These are phyloP conservation scores for Solanum piurae DNA, from an alignment of 257 asterid genomes.

Conservation along the genomic window DNA sequence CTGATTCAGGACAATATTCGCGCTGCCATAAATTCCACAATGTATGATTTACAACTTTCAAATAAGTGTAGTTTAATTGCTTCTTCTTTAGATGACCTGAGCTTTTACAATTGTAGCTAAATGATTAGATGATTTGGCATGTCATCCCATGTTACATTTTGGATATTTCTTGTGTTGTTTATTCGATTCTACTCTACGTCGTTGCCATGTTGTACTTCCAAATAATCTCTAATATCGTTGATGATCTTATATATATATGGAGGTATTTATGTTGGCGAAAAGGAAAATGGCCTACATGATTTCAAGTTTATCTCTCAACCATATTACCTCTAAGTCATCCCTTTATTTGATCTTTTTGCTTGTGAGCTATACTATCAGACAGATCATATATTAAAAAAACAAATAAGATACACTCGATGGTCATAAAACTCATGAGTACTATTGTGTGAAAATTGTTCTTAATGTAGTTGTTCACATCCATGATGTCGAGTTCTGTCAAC, in stretches of 20 bases:
- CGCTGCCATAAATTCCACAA: background rate
- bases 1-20: constrained; percentile 20
- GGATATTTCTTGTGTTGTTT: background rate
- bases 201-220: background rate
- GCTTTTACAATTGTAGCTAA: background rate
- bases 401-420: background rate
- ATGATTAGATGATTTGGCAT: background rate
- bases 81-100: background rate
- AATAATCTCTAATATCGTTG: background rate
- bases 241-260: background rate
- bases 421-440: background rate
- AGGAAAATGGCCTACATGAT: background rate
- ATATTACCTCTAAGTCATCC: background rate
- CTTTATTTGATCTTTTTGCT: background rate
- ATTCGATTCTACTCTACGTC: background rate
- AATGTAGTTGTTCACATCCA: background rate
- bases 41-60: background rate
- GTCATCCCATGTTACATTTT: background rate
- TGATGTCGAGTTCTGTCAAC: background rate
- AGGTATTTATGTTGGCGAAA: background rate
- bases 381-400: background rate
- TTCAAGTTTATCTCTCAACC: background rate
- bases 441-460: background rate
- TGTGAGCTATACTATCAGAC: background rate
- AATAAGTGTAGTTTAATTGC: background rate